Evolutionary conservation across 2,329 filamentous ascomycete genomes (phyloP).

Genomic region (Pestalotiopsis sp.): DNA sequence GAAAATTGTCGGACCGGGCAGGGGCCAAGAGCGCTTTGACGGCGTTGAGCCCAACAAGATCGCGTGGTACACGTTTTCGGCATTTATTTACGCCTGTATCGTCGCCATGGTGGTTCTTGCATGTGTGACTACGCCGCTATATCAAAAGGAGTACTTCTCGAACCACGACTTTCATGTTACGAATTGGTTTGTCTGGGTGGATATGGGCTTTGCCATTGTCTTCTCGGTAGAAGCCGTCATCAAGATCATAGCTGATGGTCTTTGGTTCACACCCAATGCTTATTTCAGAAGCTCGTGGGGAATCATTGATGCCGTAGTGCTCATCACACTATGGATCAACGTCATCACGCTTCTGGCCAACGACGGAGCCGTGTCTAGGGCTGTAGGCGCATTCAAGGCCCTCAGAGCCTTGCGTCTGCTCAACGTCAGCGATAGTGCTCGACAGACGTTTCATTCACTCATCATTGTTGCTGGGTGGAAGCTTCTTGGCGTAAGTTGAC

Average conservation of each 20-base stretch:
- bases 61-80: slow-evolving; percentile 91
- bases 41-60: slow-evolving; percentile 87
- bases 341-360: slow-evolving; percentile 80
- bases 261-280: slow-evolving; percentile 96
- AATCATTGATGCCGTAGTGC: slow-evolving; percentile 87
- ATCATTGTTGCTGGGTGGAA: slow-evolving; percentile 96
- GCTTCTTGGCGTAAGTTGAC: slow-evolving; percentile 70
- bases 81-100: slow-evolving; percentile 90
- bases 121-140: slow-evolving; percentile 91
- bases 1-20: slow-evolving; percentile 84
- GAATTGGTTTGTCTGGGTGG: slow-evolving; percentile 96
- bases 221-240: slow-evolving; percentile 87
- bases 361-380: slow-evolving; percentile 82
- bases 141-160: slow-evolving; percentile 84
- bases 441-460: slow-evolving; percentile 95
- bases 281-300: slow-evolving; percentile 98
- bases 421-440: slow-evolving; percentile 93
- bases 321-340: slow-evolving; percentile 94
- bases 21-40: slow-evolving; percentile 84
- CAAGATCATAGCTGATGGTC: slow-evolving; percentile 93
- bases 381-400: slow-evolving; percentile 96
- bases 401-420: slow-evolving; percentile 86
- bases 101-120: slow-evolving; percentile 97
- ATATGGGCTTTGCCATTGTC: slow-evolving; percentile 83
- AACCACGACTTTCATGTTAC: slow-evolving; percentile 56